These are phyloP conservation scores for Phoma sp. DNA, from an alignment of 2,329 filamentous ascomycete species.

Conservation along the genomic window DNA sequence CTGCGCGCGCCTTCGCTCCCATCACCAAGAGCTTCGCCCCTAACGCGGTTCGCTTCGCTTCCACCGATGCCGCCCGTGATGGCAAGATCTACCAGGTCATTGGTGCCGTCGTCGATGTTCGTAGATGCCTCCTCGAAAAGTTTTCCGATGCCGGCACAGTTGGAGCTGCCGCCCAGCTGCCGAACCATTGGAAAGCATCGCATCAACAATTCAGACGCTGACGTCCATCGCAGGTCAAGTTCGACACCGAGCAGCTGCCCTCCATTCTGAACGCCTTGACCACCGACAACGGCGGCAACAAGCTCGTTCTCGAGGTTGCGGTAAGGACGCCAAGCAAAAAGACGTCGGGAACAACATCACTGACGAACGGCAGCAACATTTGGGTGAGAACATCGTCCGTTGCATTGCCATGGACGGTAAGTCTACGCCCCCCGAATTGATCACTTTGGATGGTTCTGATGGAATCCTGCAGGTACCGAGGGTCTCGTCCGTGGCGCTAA, in stretches of 20 bases:
- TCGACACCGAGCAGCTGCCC: conserved; percentile 90
- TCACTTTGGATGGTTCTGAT: conserved; percentile 26
- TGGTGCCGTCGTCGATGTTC: conserved; percentile 96
- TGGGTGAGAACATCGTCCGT: conserved; percentile 98
- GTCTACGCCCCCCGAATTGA: conserved; percentile 33
- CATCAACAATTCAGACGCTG: conserved; percentile 38
- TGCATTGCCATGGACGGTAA: conserved; percentile 99
- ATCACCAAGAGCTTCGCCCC: conserved; percentile 64
- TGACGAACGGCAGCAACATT: conserved; percentile 78
- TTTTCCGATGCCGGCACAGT: conserved; percentile 34
- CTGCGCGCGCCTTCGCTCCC: conserved; percentile 61
- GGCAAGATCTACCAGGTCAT: conserved; percentile 84
- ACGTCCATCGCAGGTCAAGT: conserved; percentile 76
- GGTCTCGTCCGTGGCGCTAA: conserved; percentile 94
- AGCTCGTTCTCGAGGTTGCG: conserved; percentile 94
- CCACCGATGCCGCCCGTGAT: conserved; percentile 61
- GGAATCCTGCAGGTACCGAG: conserved; percentile 78
- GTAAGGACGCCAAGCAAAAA: conserved; percentile 64
- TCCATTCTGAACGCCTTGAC: conserved; percentile 96
- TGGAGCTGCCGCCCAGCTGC: conserved; percentile 3
- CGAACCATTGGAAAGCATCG: conserved; percentile 35
- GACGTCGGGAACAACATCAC: conserved; percentile 29
- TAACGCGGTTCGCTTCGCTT: conserved; percentile 67
- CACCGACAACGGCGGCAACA: conserved; percentile 89
- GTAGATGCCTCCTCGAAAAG: conserved; percentile 50